Base-by-base conservation (phyloP, 2,329 filamentous ascomycete species). In the Talaromyces albobiverticillius region DNA sequence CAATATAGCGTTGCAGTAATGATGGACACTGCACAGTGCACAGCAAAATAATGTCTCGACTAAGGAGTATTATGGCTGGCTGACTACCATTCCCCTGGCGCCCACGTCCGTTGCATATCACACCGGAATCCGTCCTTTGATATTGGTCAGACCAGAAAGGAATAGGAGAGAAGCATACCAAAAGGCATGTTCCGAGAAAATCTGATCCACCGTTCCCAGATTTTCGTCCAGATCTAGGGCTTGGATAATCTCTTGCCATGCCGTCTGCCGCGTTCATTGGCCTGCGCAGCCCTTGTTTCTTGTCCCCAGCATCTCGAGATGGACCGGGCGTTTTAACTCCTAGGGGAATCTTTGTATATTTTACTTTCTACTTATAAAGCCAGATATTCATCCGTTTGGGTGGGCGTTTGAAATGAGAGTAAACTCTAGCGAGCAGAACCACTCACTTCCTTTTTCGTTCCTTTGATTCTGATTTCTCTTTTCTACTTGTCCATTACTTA, bases 61-160 rank as follows among this genome's bases (percentile, higher is more conserved):
- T n/a, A n/a, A n/a, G n/a, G n/a, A n/a, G n/a, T n/a, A n/a, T n/a
- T 41, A 50, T 50, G 47, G 47, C 47, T 50, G 47, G 47, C 47
- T 50, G 47, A 50, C 46, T 9, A 13, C 46, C 11, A 20, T 14
- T 20, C 22, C 46, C 14, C 32, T 34, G 13, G 13, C 36, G 13
- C 14, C 6, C 14, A 20, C 36, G 36, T n/a, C 31, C 36, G 36
- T 29, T 29, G 26, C 26, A 29, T 29, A 29, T 29, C 26, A n/a
- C n/a, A n/a, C n/a, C n/a, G n/a, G n/a, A n/a, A n/a, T n/a, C n/a
- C n/a, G n/a, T n/a, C n/a, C n/a, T n/a, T n/a, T n/a, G n/a, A n/a
- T n/a, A n/a, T n/a, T 29, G 26, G 26, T 10, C 26, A 29, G 26
- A 10, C 26, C 26, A 29, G 10, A 29, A 10, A 5, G 26, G 26